phyloP scores from a whole-genome alignment of 345 rosid species.

The Gossypium herbaceum region DNA sequence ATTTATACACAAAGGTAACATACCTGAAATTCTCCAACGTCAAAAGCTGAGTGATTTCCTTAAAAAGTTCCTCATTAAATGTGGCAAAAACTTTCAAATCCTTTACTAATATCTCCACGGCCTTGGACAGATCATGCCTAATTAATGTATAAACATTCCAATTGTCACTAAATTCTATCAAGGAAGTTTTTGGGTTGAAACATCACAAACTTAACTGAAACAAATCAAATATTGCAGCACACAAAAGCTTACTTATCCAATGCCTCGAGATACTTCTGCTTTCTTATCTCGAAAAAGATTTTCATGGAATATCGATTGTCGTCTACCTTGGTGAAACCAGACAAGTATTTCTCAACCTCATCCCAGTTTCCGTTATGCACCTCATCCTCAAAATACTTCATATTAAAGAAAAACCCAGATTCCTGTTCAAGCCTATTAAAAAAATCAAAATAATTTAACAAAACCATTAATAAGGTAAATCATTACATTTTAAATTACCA shows the following conservation, averaged over 20 bases:
- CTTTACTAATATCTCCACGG: conserved; percentile 87
- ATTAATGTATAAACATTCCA: conserved; percentile 8
- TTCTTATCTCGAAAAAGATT: conserved; percentile 97
- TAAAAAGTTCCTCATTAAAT: conserved; percentile 92
- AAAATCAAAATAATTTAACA: conserved; percentile 7
- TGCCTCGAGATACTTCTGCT: conserved; percentile 98
- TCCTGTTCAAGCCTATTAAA: conserved; percentile 89
- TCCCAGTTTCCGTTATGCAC: conserved; percentile 98
- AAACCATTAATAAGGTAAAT: conserved; percentile 25
- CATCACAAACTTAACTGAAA: background rate
- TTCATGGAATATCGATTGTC: conserved; percentile 98
- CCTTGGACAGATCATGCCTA: conserved; percentile 95
- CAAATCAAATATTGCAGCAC: background rate
- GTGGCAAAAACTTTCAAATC: conserved; percentile 97
- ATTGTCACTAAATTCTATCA: conserved; percentile 3
- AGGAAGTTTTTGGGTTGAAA: background rate
- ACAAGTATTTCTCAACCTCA: conserved; percentile 94
- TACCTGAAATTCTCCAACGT: conserved; percentile 92
- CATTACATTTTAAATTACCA: background rate
- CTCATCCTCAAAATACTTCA: conserved; percentile 98
- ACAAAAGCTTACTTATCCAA: conserved; percentile 70
- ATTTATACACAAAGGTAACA: background rate
- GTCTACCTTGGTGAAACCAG: conserved; percentile 97
- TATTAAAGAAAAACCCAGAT: conserved; percentile 98
- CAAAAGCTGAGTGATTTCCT: conserved; percentile 91